phyloP scores from a whole-genome alignment of 2,329 filamentous ascomycete genomes.

The Cryphonectria nitschkei region DNA sequence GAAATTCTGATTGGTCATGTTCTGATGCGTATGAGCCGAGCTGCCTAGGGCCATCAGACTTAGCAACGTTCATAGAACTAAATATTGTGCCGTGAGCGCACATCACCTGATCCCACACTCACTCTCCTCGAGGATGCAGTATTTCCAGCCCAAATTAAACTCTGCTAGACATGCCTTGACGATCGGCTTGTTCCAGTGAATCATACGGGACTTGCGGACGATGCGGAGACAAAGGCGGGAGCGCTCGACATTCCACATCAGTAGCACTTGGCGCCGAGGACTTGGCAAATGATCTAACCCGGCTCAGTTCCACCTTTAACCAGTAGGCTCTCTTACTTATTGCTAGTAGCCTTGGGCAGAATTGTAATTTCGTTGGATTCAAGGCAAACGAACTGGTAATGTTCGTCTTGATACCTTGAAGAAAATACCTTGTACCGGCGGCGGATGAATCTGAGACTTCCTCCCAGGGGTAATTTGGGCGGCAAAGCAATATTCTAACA shows the following conservation, averaged over 20 bases:
- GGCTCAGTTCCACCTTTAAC: conserved; percentile 2
- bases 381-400: neutral
- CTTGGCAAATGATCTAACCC: conserved; percentile 11
- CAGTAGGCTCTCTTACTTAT: neutral
- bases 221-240: neutral
- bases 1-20: neutral
- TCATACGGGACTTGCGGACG: neutral
- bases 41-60: neutral
- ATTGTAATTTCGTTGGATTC: neutral
- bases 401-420: neutral
- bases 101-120: neutral
- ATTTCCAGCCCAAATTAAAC: neutral
- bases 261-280: conserved; percentile 24
- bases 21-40: neutral
- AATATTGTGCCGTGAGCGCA: neutral
- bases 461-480: too few species aligned
- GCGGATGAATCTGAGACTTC: neutral
- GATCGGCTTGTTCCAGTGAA: neutral
- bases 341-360: neutral
- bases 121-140: neutral
- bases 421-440: neutral
- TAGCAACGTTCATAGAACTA: neutral
- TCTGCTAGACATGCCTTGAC: neutral
- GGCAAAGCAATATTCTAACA: neutral
- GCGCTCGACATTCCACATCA: neutral